These are phyloP conservation scores for Cystobasidium pallidum DNA, from an alignment of 1,284 basidiomycete species.

Conservation along the genomic window DNA sequence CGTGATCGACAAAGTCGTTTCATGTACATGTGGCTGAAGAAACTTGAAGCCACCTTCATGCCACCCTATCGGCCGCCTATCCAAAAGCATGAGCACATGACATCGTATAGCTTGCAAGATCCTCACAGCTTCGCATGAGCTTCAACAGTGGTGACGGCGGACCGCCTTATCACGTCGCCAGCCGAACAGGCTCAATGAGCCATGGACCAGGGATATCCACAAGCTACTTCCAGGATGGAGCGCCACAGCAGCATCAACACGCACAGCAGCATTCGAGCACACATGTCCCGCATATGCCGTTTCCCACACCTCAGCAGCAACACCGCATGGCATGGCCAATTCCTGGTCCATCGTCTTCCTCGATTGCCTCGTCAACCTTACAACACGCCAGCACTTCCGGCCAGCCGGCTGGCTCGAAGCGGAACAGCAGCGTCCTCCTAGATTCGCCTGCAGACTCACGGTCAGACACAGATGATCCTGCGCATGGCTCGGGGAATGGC, in stretches of 20 bases:
- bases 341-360: background rate
- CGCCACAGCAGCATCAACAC: constrained; percentile 16
- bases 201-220: background rate
- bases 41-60: background rate
- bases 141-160: constrained; percentile 6
- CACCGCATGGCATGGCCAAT: background rate
- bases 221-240: background rate
- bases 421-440: constrained; percentile 14
- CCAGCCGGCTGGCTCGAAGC: background rate
- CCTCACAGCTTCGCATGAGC: background rate
- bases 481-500: background rate
- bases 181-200: constrained; percentile 14
- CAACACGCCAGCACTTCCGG: background rate
- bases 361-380: background rate
- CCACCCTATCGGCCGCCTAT: too few species aligned
- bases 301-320: background rate
- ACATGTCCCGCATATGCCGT: background rate
- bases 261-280: constrained; percentile 7
- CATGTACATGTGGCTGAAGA: too few species aligned
- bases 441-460: constrained; percentile 3
- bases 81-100: background rate
- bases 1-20: background rate
- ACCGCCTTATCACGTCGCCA: background rate
- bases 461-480: constrained; percentile 6
- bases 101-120: background rate